Base-by-base conservation (phyloP, 2,329 filamentous ascomycete genomes). In the Colletotrichum viniferum region DNA sequence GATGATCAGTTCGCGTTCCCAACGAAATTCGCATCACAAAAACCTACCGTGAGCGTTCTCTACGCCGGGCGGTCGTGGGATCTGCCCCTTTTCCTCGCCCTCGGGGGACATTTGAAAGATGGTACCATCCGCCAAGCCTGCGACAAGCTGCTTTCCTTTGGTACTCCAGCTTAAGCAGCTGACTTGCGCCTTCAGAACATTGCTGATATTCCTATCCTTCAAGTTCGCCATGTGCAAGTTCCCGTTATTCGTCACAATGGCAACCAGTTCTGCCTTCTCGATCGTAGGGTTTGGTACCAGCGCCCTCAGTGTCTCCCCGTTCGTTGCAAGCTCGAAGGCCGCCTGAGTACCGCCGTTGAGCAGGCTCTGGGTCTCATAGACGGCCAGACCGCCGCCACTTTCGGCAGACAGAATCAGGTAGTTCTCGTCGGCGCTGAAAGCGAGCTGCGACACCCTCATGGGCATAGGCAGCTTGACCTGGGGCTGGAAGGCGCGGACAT, bases 121-220 rank as follows among this genome's bases (percentile, higher is more conserved):
- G 14, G 92, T 93, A 73, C 97, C 97, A 84, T 98, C 92, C 8
- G 89, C 92, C 79, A 97, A 88, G 18, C 97, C 97, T 78, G 95
- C 96, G 60, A 98, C 93, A 58, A 99, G 88, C 82, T 98, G 96
- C 83, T 98, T 99, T 62, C 97, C 97, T 82, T 93, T 95, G 76
- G 92, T 94, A 83, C 97, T 99, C 97, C 97, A 99, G 71, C 94
- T 93, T 7, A 95, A 90, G 80, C 94, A 97, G 81, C 93, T 96
- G 32, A 98, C 96, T 63, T 94, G 93, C 32, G 90, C 88, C 80
- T 93, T 95, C 77, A 98, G 87, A 1, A 80, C 87, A 77, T 86
- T 89, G 38, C 94, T 95, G 77, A 91, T 92, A 24, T 88, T 88
- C 64, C 90, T 89, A 48, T 93, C 90, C 80, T 94, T 93, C 75